Evolutionary conservation across 169 alveolate genomes (phyloP), one percentile per base, ranked within the genome.

Genomic region (Plasmodium relictum): DNA sequence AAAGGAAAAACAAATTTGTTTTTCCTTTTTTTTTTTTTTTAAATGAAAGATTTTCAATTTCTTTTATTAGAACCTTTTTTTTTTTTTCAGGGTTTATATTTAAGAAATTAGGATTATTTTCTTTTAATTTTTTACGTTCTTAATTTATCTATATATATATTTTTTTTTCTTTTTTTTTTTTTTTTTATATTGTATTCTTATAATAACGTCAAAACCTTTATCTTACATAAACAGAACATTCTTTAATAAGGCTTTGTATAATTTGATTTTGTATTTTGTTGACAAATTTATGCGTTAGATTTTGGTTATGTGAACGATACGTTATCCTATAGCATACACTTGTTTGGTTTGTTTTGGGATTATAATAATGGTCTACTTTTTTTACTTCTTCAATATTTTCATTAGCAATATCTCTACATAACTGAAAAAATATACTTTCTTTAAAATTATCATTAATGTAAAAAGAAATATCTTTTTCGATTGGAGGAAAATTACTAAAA

Each of bases 401-500:
- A 73, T 37, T 9, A 41, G 87, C 92, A 22, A 85, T 61, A 71
- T 85, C 92, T 65, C 92, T 70, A 63, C 92, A 85, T 59, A 85
- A 69, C 69, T 85, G 88, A 52, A 85, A 85, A 65, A 85, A 85
- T 14, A 45, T 2, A 16, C 9, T 20, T 70, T 66, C 80, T 0
- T 44, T 72, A 52, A 58, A 68, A 6, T 74, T 45, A 0, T 89
- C 92, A 52, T 65, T 68, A 20, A 93, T 37, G 73, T 91, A 94
- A 61, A 94, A 94, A 6, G 96, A 92, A 3, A 94, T 63, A 85
- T 94, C 96, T 54, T 95, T 69, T 58, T 63, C 24, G 1, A 94
- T 88, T 10, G 95, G 85, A 41, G 96, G 96, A 44, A 91, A 91
- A n/a, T 89, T 85, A 66, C 96, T 94, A 66, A 92, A 94, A 31